phyloP scores from a whole-genome alignment of 2,329 filamentous ascomycete species.

The Fusarium papillatum region DNA sequence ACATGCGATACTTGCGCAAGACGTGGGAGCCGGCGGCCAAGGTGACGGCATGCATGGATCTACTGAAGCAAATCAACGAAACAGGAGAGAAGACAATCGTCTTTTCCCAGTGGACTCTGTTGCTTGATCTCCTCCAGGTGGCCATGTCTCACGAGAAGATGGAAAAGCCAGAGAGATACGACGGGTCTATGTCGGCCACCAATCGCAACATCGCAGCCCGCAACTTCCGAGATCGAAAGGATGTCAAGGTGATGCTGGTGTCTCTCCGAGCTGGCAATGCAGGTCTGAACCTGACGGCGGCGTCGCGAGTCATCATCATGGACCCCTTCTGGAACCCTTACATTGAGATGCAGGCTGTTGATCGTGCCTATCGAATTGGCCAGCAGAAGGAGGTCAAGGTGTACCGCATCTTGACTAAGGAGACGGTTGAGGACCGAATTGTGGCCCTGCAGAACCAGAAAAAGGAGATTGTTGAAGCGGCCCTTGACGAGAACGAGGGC shows the following conservation, averaged over 20 bases:
- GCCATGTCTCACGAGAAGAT: conserved; percentile 76
- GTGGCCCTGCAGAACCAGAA: conserved; percentile 84
- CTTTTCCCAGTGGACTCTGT: conserved; percentile 84
- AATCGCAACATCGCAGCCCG: conserved; percentile 78
- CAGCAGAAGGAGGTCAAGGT: conserved; percentile 82
- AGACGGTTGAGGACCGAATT: conserved; percentile 92
- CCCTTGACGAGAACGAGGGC: conserved; percentile 82
- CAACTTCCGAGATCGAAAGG: conserved; percentile 73
- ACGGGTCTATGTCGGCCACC: conserved; percentile 81
- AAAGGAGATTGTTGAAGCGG: conserved; percentile 80
- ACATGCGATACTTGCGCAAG: conserved; percentile 76
- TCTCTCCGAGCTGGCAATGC: conserved; percentile 86
- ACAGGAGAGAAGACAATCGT: conserved; percentile 78
- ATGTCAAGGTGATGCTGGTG: conserved; percentile 83
- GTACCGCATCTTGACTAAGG: conserved; percentile 81
- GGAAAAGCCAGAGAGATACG: conserved; percentile 78
- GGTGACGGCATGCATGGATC: conserved; percentile 81
- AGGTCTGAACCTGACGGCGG: conserved; percentile 87
- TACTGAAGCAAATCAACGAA: conserved; percentile 76
- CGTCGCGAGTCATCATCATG: conserved; percentile 89
- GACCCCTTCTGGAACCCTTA: conserved; percentile 97
- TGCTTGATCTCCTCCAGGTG: conserved; percentile 80
- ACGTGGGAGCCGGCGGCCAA: conserved; percentile 85
- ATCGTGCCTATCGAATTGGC: conserved; percentile 90
- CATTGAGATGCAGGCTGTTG: conserved; percentile 92